phyloP scores from a whole-genome alignment of 768 basidiomycete species.

The Bullera alba region DNA sequence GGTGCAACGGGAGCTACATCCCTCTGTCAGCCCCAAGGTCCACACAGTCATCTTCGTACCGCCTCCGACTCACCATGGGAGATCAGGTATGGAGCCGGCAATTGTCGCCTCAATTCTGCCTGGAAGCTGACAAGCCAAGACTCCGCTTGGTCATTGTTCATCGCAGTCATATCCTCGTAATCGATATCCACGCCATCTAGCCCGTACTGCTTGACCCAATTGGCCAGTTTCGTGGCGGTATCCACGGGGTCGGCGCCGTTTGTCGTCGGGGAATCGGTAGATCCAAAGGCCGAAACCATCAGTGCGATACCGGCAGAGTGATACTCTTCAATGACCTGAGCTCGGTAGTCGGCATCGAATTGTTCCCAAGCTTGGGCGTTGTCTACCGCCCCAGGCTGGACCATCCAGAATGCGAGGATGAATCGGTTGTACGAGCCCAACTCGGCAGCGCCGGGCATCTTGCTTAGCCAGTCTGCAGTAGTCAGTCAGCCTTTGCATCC shows the following conservation, averaged over 20 bases:
- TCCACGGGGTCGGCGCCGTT: conserved; percentile 56
- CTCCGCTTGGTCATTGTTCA: conserved; percentile 36
- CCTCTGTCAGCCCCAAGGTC: not conserved
- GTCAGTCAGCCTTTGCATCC: no score
- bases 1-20: conserved; percentile 39
- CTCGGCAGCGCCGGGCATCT: conserved; percentile 35
- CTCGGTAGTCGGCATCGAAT: conserved; percentile 44
- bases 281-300: conserved; percentile 61
- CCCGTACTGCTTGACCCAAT: conserved; percentile 57
- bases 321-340: conserved; percentile 54
- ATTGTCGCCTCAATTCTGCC: conserved; percentile 28
- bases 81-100: conserved; percentile 41
- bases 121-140: conserved; percentile 44
- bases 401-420: conserved; percentile 46
- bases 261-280: conserved; percentile 57
- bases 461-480: conserved; percentile 25
- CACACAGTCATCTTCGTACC: not conserved
- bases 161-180: conserved; percentile 51
- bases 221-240: conserved; percentile 60
- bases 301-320: conserved; percentile 57
- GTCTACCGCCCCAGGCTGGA: conserved; percentile 35
- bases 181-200: conserved; percentile 70
- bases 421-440: conserved; percentile 37
- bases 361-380: conserved; percentile 30
- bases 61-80: conserved; percentile 25